These are phyloP conservation scores for Marchantia polymorpha DNA, from an alignment of 225 moss, liverwort and hornwort genomes.

Conservation along the genomic window DNA sequence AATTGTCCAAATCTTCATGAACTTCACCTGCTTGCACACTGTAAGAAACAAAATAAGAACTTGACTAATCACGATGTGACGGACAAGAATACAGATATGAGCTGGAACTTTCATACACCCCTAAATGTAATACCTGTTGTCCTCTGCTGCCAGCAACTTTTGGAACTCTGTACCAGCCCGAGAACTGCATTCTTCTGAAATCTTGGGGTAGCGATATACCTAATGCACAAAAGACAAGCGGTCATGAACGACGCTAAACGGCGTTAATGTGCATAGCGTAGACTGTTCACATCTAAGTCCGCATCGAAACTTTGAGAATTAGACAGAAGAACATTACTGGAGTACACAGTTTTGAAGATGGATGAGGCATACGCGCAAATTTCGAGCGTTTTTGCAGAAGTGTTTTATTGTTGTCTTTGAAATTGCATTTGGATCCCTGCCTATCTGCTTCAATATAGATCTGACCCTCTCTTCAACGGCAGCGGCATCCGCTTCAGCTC, in stretches of 20 bases:
- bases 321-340: neutral
- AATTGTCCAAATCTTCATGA: neutral
- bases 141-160: constrained; percentile 68
- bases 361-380: constrained; percentile 56
- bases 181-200: constrained; percentile 74
- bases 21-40: neutral
- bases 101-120: neutral
- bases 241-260: neutral
- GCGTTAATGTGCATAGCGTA: neutral
- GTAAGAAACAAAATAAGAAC: too few relatives aligned
- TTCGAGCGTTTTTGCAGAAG: constrained; percentile 94
- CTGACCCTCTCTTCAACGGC: constrained; percentile 71
- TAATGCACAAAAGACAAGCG: constrained; percentile 24
- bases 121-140: constrained; percentile 56
- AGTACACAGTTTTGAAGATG: neutral
- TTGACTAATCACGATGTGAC: too few relatives aligned
- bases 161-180: constrained; percentile 65
- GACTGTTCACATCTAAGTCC: neutral
- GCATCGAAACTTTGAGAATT: too few relatives aligned
- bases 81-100: neutral
- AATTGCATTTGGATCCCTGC: constrained; percentile 76
- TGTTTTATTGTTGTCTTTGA: constrained; percentile 68
- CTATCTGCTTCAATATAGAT: constrained; percentile 65
- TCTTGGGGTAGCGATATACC: constrained; percentile 76
- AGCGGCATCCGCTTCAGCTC: constrained; percentile 80